These are phyloP conservation scores for Microdochium trichocladiopsis DNA, from an alignment of 2,329 filamentous ascomycete genomes.

Conservation along the genomic window DNA sequence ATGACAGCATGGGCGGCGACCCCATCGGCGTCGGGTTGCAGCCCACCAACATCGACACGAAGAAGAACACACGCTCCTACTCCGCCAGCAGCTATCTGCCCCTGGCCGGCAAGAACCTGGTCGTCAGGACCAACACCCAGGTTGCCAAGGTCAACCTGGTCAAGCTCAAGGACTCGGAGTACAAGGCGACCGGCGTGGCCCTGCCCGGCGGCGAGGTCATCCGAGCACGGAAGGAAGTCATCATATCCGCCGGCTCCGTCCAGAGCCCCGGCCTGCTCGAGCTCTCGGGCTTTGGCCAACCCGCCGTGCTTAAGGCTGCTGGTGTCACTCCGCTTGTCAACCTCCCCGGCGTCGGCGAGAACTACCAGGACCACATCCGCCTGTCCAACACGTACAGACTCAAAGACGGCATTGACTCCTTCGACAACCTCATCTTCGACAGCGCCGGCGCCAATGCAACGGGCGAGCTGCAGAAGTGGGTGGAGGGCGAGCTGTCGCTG, in stretches of 20 bases:
- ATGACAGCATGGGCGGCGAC: slow-evolving; percentile 5
- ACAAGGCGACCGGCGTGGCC: slow-evolving; percentile 10
- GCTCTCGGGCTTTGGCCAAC: slow-evolving; percentile 42
- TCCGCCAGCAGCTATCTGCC: slow-evolving; percentile 24
- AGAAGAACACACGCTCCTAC: slow-evolving; percentile 20
- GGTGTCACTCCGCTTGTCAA: slow-evolving; percentile 35
- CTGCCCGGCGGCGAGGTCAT: slow-evolving; percentile 25
- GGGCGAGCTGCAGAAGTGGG: background rate
- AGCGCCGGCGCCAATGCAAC: background rate
- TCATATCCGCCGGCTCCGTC: slow-evolving; percentile 40
- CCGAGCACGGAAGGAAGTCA: slow-evolving; percentile 35
- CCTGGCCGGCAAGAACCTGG: slow-evolving; percentile 26
- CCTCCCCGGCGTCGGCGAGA: slow-evolving; percentile 43
- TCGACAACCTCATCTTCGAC: background rate
- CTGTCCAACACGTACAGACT: background rate
- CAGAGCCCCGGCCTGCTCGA: slow-evolving; percentile 45
- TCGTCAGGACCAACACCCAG: slow-evolving; percentile 25
- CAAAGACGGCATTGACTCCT: background rate
- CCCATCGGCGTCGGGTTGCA: slow-evolving; percentile 15
- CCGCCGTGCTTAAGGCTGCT: slow-evolving; percentile 26
- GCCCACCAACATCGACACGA: slow-evolving; percentile 21
- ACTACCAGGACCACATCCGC: slow-evolving; percentile 38
- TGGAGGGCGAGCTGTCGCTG: background rate
- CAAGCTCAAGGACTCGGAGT: background rate
- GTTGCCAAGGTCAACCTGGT: slow-evolving; percentile 17